Evolutionary conservation across 1,139 yeast genomes (phyloP).

Genomic region (Hyphopichia burtonii): DNA sequence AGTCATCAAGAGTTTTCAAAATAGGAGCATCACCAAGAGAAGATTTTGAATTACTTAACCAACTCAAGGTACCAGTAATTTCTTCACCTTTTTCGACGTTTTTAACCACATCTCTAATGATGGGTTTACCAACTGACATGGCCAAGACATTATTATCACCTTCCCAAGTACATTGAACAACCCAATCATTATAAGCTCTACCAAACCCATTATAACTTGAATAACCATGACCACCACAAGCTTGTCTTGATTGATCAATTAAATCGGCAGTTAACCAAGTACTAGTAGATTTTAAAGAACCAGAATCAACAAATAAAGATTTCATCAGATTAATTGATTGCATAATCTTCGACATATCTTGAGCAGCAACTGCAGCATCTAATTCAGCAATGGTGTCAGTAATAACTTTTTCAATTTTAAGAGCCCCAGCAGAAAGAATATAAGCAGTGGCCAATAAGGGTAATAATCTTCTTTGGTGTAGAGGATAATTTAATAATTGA

Average conservation of each 20-base stretch:
- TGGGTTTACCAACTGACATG: slow-evolving; percentile 46
- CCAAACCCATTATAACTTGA: slow-evolving; percentile 49
- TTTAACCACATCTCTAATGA: slow-evolving; percentile 34
- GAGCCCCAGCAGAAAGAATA: slow-evolving; percentile 41
- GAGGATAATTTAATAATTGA: slow-evolving; percentile 46
- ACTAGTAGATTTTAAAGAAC: slow-evolving; percentile 47
- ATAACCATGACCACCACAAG: slow-evolving; percentile 56
- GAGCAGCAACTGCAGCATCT: slow-evolving; percentile 35
- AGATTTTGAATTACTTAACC: slow-evolving; percentile 38
- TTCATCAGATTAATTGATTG: slow-evolving; percentile 41
- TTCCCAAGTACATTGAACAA: slow-evolving; percentile 54
- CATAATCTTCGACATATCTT: slow-evolving; percentile 36
- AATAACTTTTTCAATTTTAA: slow-evolving; percentile 34
- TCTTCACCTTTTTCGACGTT: slow-evolving; percentile 33
- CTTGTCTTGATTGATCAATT: slow-evolving; percentile 49
- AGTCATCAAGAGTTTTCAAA: slow-evolving; percentile 27
- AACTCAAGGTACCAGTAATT: slow-evolving; percentile 38
- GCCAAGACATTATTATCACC: slow-evolving; percentile 52
- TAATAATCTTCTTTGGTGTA: slow-evolving; percentile 46
- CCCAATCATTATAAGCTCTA: slow-evolving; percentile 49
- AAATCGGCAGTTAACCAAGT: slow-evolving; percentile 50
- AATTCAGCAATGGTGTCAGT: slow-evolving; percentile 27
- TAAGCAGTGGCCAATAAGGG: slow-evolving; percentile 47
- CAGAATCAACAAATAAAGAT: slow-evolving; percentile 47
- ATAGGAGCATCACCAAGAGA: slow-evolving; percentile 25